Base-by-base conservation (phyloP, 2,329 filamentous ascomycete species). In the Colletotrichum sp. region DNA sequence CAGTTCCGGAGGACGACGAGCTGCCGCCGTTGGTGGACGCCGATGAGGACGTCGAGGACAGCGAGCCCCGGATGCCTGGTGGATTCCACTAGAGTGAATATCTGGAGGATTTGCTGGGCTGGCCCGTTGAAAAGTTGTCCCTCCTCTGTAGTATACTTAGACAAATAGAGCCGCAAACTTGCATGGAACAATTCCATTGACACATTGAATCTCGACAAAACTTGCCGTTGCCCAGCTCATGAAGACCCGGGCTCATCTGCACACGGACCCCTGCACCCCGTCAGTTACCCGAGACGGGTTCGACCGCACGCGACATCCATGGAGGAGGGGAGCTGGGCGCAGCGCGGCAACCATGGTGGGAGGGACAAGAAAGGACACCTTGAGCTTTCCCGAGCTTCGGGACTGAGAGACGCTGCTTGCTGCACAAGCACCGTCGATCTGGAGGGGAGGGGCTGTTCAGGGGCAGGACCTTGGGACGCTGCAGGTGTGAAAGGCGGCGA, bases 371-470 rank as follows among this genome's bases (percentile, higher is more conserved):
- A 62, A 28, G 62, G 32, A 61, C 58, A 61, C 12, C 30, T 61
- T 32, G 58, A 21, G 58, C 32, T 48, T 63, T 24, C 30, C 56
- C 30, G 48, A 75, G 73, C 77, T 79, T 48, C 16, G n/a, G 74
- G 0, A 32, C 58, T 61, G 28, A 2, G 28, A 52, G 48, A 76
- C 78, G 43, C n/a, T 21, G 43, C 43, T 74, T 70, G 26, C 64
- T 76, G 56, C 38, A 78, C 69, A 72, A 65, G 69, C 48, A 24
- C 61, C 21, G 78, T 70, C 48, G 68, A 78, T 68, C 74, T 78
- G 69, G 61, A 68, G 38, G 59, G 9, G 38, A n/a, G 63, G 55
- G 28, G 52, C 63, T 36, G 1, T 61, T 30, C 26, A 58, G 55
- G 55, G 55, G 55, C 14, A 28, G 14, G 13, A 58, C 30, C 30